Conservation (phyloP, 2,329 filamentous ascomycete species). For the Monosporascus sp. region DNA sequence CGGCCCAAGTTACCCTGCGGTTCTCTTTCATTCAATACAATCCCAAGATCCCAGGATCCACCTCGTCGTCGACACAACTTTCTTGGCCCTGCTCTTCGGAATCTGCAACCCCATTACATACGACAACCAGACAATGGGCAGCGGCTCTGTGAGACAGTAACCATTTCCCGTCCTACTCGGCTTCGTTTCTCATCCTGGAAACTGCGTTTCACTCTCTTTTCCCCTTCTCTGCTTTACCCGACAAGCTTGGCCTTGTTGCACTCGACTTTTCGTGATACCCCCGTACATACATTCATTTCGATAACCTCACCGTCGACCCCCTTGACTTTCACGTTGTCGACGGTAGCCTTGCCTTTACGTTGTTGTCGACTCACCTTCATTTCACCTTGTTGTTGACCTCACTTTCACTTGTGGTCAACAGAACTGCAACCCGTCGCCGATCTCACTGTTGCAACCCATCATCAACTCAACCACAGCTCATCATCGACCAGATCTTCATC, state of each 20-base stretch:
- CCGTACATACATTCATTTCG: not conserved
- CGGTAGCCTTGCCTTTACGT: not conserved
- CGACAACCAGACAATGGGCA: constrained; percentile 4
- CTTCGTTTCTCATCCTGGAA: constrained; percentile 7
- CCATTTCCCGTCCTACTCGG: constrained; percentile 8
- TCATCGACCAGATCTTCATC: too few relatives aligned
- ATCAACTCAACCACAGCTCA: too few relatives aligned
- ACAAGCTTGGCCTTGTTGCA: constrained; percentile 16
- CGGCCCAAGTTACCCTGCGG: too few relatives aligned
- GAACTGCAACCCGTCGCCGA: too few relatives aligned
- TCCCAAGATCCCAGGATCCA: too few relatives aligned
- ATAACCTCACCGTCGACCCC: not conserved
- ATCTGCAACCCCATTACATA: not conserved
- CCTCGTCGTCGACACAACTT: too few relatives aligned
- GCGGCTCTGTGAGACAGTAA: constrained; percentile 8
- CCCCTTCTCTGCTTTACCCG: constrained; percentile 3
- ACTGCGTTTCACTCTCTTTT: constrained; percentile 9
- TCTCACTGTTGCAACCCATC: too few relatives aligned
- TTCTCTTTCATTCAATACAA: too few relatives aligned
- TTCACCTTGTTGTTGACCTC: too few relatives aligned
- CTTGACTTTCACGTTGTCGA: not conserved
- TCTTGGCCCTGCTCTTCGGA: too few relatives aligned
- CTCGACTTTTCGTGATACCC: constrained; percentile 5
- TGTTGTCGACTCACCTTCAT: not conserved
- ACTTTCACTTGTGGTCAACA: too few relatives aligned